Evolutionary conservation across 805 yeast genomes (phyloP).

Genomic region (Myxozyma monticola): DNA sequence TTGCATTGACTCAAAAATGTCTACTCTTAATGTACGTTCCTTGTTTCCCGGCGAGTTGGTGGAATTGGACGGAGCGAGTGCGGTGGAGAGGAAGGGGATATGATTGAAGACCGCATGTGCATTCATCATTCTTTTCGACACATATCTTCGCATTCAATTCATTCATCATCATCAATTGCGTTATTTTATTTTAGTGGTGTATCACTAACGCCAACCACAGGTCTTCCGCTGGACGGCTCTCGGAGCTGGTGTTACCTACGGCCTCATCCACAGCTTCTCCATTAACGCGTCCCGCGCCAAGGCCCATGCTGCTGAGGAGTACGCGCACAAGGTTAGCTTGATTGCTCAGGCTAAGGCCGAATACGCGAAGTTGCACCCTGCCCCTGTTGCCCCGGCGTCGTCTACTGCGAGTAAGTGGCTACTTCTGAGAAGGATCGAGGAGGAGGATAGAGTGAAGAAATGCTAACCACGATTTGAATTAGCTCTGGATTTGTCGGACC

Average conservation of each 20-base stretch:
- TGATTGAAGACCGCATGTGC: background rate
- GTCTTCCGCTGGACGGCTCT: constrained; percentile 91
- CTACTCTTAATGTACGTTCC: constrained; percentile 10
- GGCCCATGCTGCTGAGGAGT: constrained; percentile 58
- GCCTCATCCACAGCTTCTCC: constrained; percentile 77
- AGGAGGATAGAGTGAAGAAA: no score
- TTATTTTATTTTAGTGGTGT: background rate
- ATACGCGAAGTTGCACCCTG: constrained; percentile 65
- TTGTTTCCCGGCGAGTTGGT: background rate
- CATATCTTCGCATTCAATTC: background rate
- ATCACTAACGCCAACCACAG: constrained; percentile 39
- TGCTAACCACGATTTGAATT: background rate
- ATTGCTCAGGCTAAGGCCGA: constrained; percentile 87
- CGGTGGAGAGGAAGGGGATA: background rate
- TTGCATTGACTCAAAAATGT: background rate
- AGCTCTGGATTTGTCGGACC: constrained; percentile 73
- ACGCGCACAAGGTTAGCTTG: constrained; percentile 66
- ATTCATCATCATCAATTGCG: background rate
- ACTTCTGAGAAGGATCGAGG: no score
- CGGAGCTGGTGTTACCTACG: constrained; percentile 84
- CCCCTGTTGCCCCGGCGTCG: constrained; percentile 42
- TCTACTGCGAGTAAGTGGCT: no score
- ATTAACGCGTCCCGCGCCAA: constrained; percentile 61
- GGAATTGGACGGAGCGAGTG: background rate
- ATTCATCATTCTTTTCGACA: background rate